phyloP scores from a whole-genome alignment of 768 basidiomycete species.

The Suillus discolor region DNA sequence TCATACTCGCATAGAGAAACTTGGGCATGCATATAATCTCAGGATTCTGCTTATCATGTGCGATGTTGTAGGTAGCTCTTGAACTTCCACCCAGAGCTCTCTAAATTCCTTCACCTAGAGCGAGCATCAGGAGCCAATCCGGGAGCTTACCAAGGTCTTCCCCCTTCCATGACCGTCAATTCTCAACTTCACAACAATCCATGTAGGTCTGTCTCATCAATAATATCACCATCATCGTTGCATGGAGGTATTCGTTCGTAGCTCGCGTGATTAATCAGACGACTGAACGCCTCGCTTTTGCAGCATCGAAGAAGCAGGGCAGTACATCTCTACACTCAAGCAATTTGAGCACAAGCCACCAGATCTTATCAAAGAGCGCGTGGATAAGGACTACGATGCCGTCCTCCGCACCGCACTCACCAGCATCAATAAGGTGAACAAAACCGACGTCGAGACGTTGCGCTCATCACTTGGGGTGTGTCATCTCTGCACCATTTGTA shows the following conservation, averaged over 20 bases:
- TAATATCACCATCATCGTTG: constrained; percentile 88
- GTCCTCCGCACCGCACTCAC: constrained; percentile 84
- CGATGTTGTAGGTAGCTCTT: constrained; percentile 75
- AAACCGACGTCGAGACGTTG: constrained; percentile 94
- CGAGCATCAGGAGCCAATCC: constrained; percentile 89
- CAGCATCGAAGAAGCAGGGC: constrained; percentile 89
- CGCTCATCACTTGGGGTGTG: constrained; percentile 89
- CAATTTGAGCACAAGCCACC: constrained; percentile 93
- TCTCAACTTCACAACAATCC: constrained; percentile 6
- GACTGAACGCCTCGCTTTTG: neutral
- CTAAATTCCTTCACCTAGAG: constrained; percentile 46
- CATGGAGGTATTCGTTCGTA: constrained; percentile 72
- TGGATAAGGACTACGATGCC: constrained; percentile 86
- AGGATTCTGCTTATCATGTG: constrained; percentile 87
- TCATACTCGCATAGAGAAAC: constrained; percentile 84
- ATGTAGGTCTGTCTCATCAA: constrained; percentile 83
- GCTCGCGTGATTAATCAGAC: constrained; percentile 7
- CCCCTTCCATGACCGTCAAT: constrained; percentile 8
- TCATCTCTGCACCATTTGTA: constrained; percentile 14
- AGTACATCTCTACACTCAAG: constrained; percentile 90
- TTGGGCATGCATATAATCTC: constrained; percentile 80
- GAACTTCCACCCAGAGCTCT: neutral
- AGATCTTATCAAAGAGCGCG: constrained; percentile 90
- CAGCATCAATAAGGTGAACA: constrained; percentile 91
- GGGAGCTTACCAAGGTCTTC: constrained; percentile 85